These are phyloP conservation scores for Phialocephala subalpina DNA, from an alignment of 2,329 filamentous ascomycete genomes.

Conservation along the genomic window DNA sequence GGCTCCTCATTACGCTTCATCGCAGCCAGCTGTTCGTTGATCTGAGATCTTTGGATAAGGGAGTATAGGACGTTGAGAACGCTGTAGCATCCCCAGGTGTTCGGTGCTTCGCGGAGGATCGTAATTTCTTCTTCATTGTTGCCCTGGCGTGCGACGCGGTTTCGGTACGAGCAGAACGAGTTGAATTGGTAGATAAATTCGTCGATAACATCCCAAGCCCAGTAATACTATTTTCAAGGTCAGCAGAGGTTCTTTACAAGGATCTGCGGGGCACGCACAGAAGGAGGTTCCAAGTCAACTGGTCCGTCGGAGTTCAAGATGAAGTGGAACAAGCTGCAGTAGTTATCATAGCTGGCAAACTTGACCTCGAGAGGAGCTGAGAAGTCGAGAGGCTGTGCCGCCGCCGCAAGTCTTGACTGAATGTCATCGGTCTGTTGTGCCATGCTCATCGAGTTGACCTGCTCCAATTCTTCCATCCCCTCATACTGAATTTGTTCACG, in stretches of 20 bases:
- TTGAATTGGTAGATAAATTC: constrained; percentile 99
- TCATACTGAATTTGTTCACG: constrained; percentile 95
- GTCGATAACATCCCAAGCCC: constrained; percentile 99
- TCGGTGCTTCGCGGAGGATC: constrained; percentile 93
- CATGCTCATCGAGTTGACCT: constrained; percentile 72
- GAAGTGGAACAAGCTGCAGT: constrained; percentile 99
- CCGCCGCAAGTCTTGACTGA: constrained; percentile 88
- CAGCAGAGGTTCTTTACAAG: constrained; percentile 29
- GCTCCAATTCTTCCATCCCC: constrained; percentile 83
- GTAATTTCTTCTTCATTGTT: constrained; percentile 92
- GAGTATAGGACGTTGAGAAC: constrained; percentile 99
- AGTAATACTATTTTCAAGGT: constrained; percentile 78
- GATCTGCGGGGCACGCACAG: constrained; percentile 66
- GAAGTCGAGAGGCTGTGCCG: constrained; percentile 94
- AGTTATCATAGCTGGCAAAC: constrained; percentile 98
- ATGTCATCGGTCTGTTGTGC: constrained; percentile 87
- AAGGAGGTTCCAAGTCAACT: constrained; percentile 94
- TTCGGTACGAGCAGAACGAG: constrained; percentile 97
- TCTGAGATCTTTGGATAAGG: constrained; percentile 96
- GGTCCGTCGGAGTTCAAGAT: constrained; percentile 99
- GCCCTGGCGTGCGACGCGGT: constrained; percentile 83
- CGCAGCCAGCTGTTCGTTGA: constrained; percentile 94
- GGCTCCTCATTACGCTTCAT: constrained; percentile 95
- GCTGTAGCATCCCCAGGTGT: constrained; percentile 99
- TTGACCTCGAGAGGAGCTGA: constrained; percentile 95